Percentiles rank a stretch among this genome's conserved stretches.
Conservation (phyloP, 208 protist genomes). For the Crithidia brevicula region DNA sequence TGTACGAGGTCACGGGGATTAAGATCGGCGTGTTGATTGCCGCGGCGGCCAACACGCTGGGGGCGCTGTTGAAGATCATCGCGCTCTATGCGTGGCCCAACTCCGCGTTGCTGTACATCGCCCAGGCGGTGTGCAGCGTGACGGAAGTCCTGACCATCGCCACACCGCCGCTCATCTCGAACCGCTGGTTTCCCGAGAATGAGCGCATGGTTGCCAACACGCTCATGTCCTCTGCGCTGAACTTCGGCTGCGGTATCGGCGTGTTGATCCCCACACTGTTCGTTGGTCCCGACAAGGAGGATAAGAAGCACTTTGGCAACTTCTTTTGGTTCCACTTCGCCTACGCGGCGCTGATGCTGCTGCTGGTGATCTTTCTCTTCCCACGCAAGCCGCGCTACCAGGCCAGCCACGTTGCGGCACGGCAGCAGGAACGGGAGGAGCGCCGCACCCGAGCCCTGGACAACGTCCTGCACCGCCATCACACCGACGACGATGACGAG, state of each 20-base stretch:
- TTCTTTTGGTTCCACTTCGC: slow-evolving; percentile 82
- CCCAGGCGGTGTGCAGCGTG: slow-evolving; percentile 74
- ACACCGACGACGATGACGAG: slow-evolving; percentile 18
- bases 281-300: slow-evolving; percentile 51
- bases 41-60: slow-evolving; percentile 50
- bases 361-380: slow-evolving; percentile 63
- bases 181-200: slow-evolving; percentile 72
- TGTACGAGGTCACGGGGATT: slow-evolving; percentile 74
- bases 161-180: slow-evolving; percentile 77
- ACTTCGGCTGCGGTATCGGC: slow-evolving; percentile 73
- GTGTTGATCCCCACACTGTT: slow-evolving; percentile 76
- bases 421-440: slow-evolving; percentile 48
- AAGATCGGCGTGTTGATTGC: slow-evolving; percentile 62
- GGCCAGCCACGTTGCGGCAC: slow-evolving; percentile 57
- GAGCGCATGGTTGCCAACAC: slow-evolving; percentile 77
- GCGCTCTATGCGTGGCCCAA: slow-evolving; percentile 68
- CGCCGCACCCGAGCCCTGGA: slow-evolving; percentile 31
- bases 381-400: slow-evolving; percentile 46
- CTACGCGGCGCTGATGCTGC: slow-evolving; percentile 37
- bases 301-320: slow-evolving; percentile 57
- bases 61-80: slow-evolving; percentile 65
- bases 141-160: slow-evolving; percentile 80
- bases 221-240: slow-evolving; percentile 63
- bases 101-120: slow-evolving; percentile 54
- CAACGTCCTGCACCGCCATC: slow-evolving; percentile 12